These are phyloP conservation scores for Lunularia cruciata DNA, from an alignment of 225 moss, liverwort and hornwort genomes.

Conservation along the genomic window DNA sequence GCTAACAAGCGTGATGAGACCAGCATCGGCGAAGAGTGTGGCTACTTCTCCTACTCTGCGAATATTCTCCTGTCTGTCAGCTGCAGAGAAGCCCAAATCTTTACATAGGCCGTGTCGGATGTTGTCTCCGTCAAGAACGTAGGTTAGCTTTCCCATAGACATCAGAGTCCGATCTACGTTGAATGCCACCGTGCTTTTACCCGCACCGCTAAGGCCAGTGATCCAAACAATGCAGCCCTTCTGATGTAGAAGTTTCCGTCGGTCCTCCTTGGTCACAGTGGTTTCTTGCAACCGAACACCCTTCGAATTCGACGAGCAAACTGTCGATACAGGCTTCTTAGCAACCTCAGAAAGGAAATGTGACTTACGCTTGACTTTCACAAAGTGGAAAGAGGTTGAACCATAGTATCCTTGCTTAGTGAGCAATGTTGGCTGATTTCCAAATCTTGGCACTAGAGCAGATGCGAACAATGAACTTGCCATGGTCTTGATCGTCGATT, in stretches of 20 bases:
- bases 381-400: background rate
- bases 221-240: slow-evolving; percentile 88
- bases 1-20: slow-evolving; percentile 75
- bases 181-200: slow-evolving; percentile 85
- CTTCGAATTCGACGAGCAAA: slow-evolving; percentile 39
- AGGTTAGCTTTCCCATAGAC: slow-evolving; percentile 64
- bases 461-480: background rate
- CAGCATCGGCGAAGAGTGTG: slow-evolving; percentile 71
- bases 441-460: background rate
- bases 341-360: background rate
- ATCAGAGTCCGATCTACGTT: slow-evolving; percentile 60
- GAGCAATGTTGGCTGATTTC: background rate
- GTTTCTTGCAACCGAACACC: slow-evolving; percentile 67
- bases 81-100: slow-evolving; percentile 68
- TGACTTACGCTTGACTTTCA: background rate
- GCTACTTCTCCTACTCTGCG: slow-evolving; percentile 85
- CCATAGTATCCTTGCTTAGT: background rate
- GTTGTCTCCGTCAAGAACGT: slow-evolving; percentile 86
- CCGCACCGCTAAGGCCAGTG: slow-evolving; percentile 86
- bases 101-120: slow-evolving; percentile 78
- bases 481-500: background rate
- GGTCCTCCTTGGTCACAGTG: slow-evolving; percentile 55
- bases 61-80: slow-evolving; percentile 84
- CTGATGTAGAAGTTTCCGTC: slow-evolving; percentile 59
- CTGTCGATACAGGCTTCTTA: background rate